These are phyloP conservation scores for Scenedesmus sp. DNA, from an alignment of 163 green algal species.

Conservation along the genomic window DNA sequence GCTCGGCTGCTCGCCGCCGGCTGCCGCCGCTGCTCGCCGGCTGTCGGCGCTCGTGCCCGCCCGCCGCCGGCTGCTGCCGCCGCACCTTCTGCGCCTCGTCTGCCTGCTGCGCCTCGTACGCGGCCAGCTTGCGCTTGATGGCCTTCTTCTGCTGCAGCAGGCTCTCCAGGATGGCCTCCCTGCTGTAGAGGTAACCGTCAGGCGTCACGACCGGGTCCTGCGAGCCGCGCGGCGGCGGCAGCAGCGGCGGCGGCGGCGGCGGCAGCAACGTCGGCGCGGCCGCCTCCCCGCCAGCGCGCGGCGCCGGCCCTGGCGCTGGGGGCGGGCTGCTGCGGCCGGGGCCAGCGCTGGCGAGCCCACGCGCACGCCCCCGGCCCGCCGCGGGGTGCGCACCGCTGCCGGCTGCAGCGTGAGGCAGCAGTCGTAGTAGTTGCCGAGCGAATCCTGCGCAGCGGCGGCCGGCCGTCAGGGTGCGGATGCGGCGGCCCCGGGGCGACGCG, in stretches of 20 bases:
- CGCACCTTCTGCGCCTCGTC: constrained; percentile 62
- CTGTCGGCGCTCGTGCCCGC: neutral
- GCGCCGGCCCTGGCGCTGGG: neutral
- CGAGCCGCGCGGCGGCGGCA: neutral
- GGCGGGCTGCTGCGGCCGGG: neutral
- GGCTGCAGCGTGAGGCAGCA: constrained; percentile 86
- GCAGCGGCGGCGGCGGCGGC: too few relatives aligned
- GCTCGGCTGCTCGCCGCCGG: neutral
- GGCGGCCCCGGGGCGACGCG: too few relatives aligned
- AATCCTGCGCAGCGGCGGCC: constrained; percentile 71
- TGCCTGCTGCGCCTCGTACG: constrained; percentile 78
- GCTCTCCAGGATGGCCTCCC: constrained; percentile 92
- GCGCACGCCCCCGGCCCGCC: too few relatives aligned
- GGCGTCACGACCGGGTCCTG: constrained; percentile 91
- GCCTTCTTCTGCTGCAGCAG: constrained; percentile 95
- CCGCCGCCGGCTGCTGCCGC: too few relatives aligned
- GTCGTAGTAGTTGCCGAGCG: constrained; percentile 90
- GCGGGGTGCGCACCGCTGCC: constrained; percentile 80
- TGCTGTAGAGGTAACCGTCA: constrained; percentile 88
- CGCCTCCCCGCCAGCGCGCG: neutral
- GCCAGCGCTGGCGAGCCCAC: neutral
- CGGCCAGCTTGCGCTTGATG: constrained; percentile 85
- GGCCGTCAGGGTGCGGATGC: too few relatives aligned
- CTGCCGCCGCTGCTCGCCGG: neutral
- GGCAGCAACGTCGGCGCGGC: neutral